These are phyloP conservation scores for Lagenaria siceraria DNA, from an alignment of 306 rosid genomes.

Conservation along the genomic window DNA sequence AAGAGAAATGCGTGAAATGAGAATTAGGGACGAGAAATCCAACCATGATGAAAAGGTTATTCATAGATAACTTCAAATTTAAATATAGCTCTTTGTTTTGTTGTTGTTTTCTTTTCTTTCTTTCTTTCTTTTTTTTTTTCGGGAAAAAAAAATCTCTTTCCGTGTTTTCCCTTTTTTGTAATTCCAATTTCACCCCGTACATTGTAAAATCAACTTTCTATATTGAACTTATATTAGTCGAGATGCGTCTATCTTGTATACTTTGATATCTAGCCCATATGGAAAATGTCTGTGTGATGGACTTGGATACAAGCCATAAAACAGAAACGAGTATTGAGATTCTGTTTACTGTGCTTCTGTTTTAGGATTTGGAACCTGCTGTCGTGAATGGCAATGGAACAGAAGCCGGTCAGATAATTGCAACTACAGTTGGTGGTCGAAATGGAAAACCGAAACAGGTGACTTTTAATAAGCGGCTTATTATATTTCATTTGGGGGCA, in stretches of 20 bases:
- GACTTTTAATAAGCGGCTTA: constrained; percentile 1
- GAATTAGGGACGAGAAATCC: constrained; percentile 55
- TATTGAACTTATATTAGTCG: background rate
- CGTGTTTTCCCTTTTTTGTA: background rate
- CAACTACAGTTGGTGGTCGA: constrained; percentile 62
- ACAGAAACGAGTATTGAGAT: background rate
- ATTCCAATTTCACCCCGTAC: background rate
- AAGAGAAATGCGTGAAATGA: constrained; percentile 56
- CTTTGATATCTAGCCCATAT: background rate
- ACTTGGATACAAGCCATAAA: background rate
- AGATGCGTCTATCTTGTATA: background rate
- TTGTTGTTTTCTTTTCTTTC: background rate
- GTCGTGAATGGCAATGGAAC: constrained; percentile 63
- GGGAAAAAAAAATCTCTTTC: background rate
- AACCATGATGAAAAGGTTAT: constrained; percentile 52
- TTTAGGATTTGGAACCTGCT: constrained; percentile 58
- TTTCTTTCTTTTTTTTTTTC: too few relatives aligned
- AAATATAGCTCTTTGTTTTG: background rate
- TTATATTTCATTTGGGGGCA: background rate
- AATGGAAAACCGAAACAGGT: constrained; percentile 89
- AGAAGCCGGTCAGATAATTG: constrained; percentile 78
- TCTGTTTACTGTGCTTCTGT: background rate
- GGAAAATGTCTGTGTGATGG: background rate
- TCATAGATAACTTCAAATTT: background rate
- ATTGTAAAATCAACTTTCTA: constrained; percentile 2